phyloP scores from a whole-genome alignment of 75 land plant species.

The Ceratopteris richardii region DNA sequence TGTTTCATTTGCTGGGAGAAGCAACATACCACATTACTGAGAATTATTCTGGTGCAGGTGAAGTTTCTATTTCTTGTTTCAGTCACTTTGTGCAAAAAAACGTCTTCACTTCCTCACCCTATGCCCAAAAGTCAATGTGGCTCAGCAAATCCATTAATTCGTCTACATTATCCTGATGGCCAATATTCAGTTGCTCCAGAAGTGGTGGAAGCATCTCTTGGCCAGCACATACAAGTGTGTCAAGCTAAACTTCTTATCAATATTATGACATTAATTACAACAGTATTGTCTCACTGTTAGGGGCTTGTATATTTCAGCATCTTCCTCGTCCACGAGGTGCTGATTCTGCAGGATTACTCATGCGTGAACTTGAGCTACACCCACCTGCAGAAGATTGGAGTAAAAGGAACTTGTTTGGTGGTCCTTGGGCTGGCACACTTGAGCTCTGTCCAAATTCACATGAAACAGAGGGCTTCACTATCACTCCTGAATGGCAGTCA shows the following conservation, averaged over 20 bases:
- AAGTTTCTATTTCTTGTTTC: conserved; percentile 85
- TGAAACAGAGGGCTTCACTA: conserved; percentile 4
- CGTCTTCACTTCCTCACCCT: conserved; percentile 57
- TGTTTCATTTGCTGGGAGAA: too few relatives aligned
- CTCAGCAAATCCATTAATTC: conserved; percentile 41
- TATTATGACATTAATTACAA: too few relatives aligned
- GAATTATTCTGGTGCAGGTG: conserved; percentile 46
- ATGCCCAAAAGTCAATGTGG: conserved; percentile 82
- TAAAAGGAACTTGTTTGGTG: conserved; percentile 77
- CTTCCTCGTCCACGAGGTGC: conserved; percentile 99
- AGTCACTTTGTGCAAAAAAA: conserved; percentile 82
- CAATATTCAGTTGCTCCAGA: conserved; percentile 93
- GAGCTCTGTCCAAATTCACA: conserved; percentile 43
- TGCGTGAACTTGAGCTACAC: conserved; percentile 93
- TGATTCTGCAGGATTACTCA: conserved; percentile 93
- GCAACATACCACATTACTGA: too few relatives aligned
- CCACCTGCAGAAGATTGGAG: conserved; percentile 99
- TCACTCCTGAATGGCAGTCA: conserved; percentile 11
- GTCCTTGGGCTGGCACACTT: conserved; percentile 79
- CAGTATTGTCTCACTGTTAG: too few relatives aligned
- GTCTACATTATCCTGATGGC: conserved; percentile 92
- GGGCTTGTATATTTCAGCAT: conserved; percentile 39
- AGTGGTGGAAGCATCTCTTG: conserved; percentile 94
- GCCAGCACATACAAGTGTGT: conserved; percentile 93
- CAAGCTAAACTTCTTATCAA: too few relatives aligned